Base-by-base conservation (phyloP, 495 filamentous ascomycete genomes). In the Daldinia grandis region DNA sequence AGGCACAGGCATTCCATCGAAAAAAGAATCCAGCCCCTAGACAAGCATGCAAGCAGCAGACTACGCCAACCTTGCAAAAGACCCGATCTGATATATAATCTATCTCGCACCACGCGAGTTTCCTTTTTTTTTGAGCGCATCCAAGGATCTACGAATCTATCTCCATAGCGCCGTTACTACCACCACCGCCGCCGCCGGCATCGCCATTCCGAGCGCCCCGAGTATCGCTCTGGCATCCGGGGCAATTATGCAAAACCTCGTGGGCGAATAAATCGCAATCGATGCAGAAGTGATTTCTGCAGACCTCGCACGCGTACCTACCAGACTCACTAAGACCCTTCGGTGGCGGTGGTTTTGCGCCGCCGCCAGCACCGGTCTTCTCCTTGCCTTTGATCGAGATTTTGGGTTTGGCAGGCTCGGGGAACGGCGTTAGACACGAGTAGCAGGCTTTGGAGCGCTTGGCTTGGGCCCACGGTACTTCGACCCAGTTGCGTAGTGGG, bases 211-310 rank as follows among this genome's bases (percentile, higher is more conserved):
- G 55, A 58, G 44, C 14, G 14, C 38, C 76, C 5, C 77, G 68
- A 2, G 76, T 78, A 59, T 84, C 83, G 78, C 91, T 92, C 81
- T 97, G 92, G 77, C 95, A 99, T 0, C 94, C 94, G 14, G 95
- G 94, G 73, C 95, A 99, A 76, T 98, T 98, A 78, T 99, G 94
- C 44, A 97, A 85, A 4, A 93, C 88, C 79, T 97, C 93, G 80
- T 99, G 95, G 24, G 91, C 90, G 80, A 93, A 98, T 5, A 98
- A 86, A 79, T 98, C 96, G 76, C 96, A 99, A 77, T 98, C 96
- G 71, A 98, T 94, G 84, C 95, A 99, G 74, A 98, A 99, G 78
- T 97, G 93, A 55, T 92, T 90, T 5, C 84, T 78, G 77, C 95
- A 99, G 35, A 87, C 89, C 66, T 89, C 87, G 78, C 95, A 99